Evolutionary conservation across 2,329 filamentous ascomycete species (phyloP), one percentile per base, ranked within the genome.

Genomic region (Teratosphaeria gauchensis): DNA sequence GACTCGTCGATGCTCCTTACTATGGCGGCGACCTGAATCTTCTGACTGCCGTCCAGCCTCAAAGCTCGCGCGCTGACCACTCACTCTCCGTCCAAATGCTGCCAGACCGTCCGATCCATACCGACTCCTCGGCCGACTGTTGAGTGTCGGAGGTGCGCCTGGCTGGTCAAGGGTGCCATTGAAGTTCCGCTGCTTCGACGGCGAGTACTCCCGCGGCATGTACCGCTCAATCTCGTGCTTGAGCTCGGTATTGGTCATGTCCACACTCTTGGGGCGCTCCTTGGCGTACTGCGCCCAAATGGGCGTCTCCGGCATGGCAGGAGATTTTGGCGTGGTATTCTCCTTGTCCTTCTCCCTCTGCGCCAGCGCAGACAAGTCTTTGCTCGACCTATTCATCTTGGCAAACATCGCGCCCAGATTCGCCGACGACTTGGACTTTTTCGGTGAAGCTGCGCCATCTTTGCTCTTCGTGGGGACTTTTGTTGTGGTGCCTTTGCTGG

Each of bases 341-440:
- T 96, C 91, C 74, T 95, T 95, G 72, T 92, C 86, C 67, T 83
- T 86, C 31, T 75, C 72, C 56, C 80, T 77, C 6, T 28, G 24
- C 24, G 24, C 24, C 24, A 28, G 24, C 24, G 84, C 81, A 12
- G 83, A 81, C 35, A 75, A 75, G 57, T 80, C 76, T 68, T 86
- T 89, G 56, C 85, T 80, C 9, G 89, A 90, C 71, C 69, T 67
- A 54, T 87, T 90, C 60, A 85, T 84, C 58, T 87, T 86, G 58
- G 84, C 85, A 56, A 96, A 81, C 57, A 96, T 81, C 4, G 82
- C 84, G 0, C 84, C 84, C n/a, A 97, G 79, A 70, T 91, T 95
- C 33, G 88, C 88, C 3, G 88, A 82, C 0, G 92, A 95, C 73
- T 92, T 95, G 42, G 83, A 83, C 77, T 92, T 95, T 72, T 84